A percentile compares a stretch with the other conserved stretches of the same genome.
Evolutionary conservation across 768 basidiomycete species (phyloP).

Genomic region (Hygrophorus russula): DNA sequence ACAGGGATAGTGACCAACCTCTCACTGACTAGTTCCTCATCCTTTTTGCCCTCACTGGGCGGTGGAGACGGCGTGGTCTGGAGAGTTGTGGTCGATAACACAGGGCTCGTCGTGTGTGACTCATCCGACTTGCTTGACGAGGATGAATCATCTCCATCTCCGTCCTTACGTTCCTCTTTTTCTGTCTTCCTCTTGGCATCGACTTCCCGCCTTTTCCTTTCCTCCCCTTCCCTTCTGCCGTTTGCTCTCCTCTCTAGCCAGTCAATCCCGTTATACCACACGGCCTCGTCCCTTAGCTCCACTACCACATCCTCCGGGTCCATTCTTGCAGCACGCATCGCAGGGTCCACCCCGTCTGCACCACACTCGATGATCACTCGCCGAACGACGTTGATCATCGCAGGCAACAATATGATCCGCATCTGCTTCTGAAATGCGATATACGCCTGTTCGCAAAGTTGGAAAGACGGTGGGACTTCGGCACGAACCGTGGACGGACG

Average conservation of each 20-base stretch:
- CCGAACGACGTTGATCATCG: slow-evolving; percentile 60
- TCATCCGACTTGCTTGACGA: slow-evolving; percentile 29
- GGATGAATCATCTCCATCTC: slow-evolving; percentile 37
- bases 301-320: slow-evolving; percentile 46
- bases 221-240: slow-evolving; percentile 16
- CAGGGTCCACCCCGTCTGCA: slow-evolving; percentile 34
- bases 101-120: slow-evolving; percentile 59
- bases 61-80: slow-evolving; percentile 75
- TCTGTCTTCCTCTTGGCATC: slow-evolving; percentile 14
- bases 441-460: slow-evolving; percentile 56
- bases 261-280: slow-evolving; percentile 69
- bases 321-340: slow-evolving; percentile 44
- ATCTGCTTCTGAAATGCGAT: slow-evolving; percentile 48
- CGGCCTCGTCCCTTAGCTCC: slow-evolving; percentile 45
- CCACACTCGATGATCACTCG: slow-evolving; percentile 53
- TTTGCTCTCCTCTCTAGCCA: slow-evolving; percentile 46
- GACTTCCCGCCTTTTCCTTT: slow-evolving; percentile 13
- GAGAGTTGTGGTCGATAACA: slow-evolving; percentile 60
- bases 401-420: slow-evolving; percentile 46
- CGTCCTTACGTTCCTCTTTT: slow-evolving; percentile 14
- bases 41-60: slow-evolving; percentile 31
- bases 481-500: slow-evolving; percentile 32
- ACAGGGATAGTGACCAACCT: slow-evolving; percentile 27
- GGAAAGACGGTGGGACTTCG: slow-evolving; percentile 47
- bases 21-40: slow-evolving; percentile 12